Conservation (phyloP, 2,329 filamentous ascomycete species). For the Annulohypoxylon truncatum region DNA sequence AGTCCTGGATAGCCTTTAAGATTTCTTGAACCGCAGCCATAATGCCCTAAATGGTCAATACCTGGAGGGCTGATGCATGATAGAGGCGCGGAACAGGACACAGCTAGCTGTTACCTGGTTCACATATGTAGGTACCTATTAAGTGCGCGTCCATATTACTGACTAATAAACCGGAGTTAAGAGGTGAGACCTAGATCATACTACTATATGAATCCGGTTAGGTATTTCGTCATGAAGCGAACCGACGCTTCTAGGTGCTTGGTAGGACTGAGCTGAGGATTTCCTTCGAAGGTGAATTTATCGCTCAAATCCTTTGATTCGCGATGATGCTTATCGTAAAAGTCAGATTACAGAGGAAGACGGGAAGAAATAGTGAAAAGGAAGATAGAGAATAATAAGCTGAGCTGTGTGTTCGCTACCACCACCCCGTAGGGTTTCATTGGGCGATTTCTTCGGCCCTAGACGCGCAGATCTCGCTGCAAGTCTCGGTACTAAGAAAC, state of each 20-base stretch:
- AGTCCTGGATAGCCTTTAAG: slow-evolving; percentile 27
- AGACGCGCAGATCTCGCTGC: slow-evolving; percentile 40
- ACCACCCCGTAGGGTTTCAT: slow-evolving; percentile 28
- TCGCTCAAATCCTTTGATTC: not conserved
- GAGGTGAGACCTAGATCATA: not conserved
- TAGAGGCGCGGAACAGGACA: slow-evolving; percentile 19
- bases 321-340: not conserved
- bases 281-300: not conserved
- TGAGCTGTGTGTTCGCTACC: slow-evolving; percentile 6
- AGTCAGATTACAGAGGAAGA: not conserved
- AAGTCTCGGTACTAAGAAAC: slow-evolving; percentile 41
- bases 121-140: not conserved
- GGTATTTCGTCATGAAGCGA: slow-evolving; percentile 3
- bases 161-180: slow-evolving; percentile 33
- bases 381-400: slow-evolving; percentile 6
- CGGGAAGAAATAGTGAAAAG: not conserved
- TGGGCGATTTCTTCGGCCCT: slow-evolving; percentile 31
- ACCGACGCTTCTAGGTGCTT: slow-evolving; percentile 2
- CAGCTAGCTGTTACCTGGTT: slow-evolving; percentile 17
- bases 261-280: not conserved
- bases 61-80: slow-evolving; percentile 30
- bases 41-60: slow-evolving; percentile 6
- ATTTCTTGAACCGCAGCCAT: slow-evolving; percentile 27
- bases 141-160: slow-evolving; percentile 27
- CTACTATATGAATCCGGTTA: not conserved